Percentiles rank a stretch among this genome's conserved stretches.
These are phyloP conservation scores for Chiua virens DNA, from an alignment of 768 basidiomycete genomes.

Conservation along the genomic window DNA sequence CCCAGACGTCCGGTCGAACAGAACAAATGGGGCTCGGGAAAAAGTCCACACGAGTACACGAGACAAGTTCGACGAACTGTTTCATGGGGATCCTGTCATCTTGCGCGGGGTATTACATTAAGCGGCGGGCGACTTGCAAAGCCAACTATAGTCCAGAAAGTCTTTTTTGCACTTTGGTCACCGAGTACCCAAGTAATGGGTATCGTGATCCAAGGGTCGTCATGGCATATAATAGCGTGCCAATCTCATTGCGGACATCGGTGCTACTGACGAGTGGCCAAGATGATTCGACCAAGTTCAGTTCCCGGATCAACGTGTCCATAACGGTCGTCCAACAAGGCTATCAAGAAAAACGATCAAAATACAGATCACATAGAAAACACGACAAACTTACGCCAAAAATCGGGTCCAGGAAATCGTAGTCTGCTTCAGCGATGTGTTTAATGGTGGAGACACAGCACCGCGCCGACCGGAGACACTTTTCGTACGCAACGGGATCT, in stretches of 20 bases:
- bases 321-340: slow-evolving; percentile 72
- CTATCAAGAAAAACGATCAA: slow-evolving; percentile 35
- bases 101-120: background rate
- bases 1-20: slow-evolving; percentile 3
- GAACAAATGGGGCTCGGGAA: background rate
- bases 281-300: slow-evolving; percentile 59
- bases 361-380: background rate
- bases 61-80: background rate
- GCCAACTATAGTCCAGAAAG: slow-evolving; percentile 26
- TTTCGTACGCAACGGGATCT: slow-evolving; percentile 61
- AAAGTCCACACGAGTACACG: slow-evolving; percentile 9
- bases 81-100: background rate
- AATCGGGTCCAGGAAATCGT: slow-evolving; percentile 73
- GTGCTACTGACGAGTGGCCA: slow-evolving; percentile 60
- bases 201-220: slow-evolving; percentile 57
- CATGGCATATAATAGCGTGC: slow-evolving; percentile 62
- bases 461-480: slow-evolving; percentile 64
- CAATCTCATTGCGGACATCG: slow-evolving; percentile 63
- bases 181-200: slow-evolving; percentile 49
- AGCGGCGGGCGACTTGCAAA: slow-evolving; percentile 4
- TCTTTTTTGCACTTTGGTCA: slow-evolving; percentile 32
- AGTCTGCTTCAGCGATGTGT: slow-evolving; percentile 62
- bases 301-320: slow-evolving; percentile 64
- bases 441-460: slow-evolving; percentile 60
- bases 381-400: slow-evolving; percentile 56